Evolutionary conservation across 2,329 filamentous ascomycete species (phyloP).

Genomic region (Rugonectria rugulosa): DNA sequence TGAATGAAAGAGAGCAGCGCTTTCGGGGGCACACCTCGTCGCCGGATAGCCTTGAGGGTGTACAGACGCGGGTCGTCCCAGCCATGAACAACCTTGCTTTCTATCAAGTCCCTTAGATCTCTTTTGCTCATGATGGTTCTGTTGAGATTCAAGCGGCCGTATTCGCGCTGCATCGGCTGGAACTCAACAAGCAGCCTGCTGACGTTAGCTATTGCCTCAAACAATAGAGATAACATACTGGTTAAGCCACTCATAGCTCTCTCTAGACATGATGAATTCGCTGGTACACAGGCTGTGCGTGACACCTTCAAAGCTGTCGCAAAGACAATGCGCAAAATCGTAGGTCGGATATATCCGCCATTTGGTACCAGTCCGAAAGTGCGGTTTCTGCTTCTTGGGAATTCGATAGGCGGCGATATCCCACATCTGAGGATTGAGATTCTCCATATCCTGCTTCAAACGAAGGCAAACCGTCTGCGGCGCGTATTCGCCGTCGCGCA

Average conservation of each 20-base stretch:
- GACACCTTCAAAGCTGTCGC: conserved; percentile 90
- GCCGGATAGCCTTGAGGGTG: conserved; percentile 84
- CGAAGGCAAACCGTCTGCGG: conserved; percentile 83
- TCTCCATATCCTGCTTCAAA: conserved; percentile 89
- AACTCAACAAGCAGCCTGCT: no score
- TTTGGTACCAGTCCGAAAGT: conserved; percentile 82
- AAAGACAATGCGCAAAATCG: conserved; percentile 89
- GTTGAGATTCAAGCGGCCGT: conserved; percentile 68
- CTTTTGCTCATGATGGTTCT: conserved; percentile 93
- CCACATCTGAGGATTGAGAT: conserved; percentile 95
- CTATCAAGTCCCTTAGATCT: conserved; percentile 80
- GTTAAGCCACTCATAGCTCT: conserved; percentile 91
- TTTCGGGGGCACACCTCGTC: conserved; percentile 86
- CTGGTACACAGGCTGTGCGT: conserved; percentile 93
- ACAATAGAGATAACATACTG: no score
- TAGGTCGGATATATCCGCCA: conserved; percentile 98
- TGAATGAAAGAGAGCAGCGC: conserved; percentile 90
- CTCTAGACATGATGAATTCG: conserved; percentile 84
- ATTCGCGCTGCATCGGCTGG: no score
- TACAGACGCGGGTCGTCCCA: conserved; percentile 95
- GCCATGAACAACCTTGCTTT: conserved; percentile 77
- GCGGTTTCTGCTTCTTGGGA: conserved; percentile 71
- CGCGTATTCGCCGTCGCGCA: conserved; percentile 91
- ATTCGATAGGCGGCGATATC: conserved; percentile 92
- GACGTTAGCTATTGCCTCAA: no score